Evolutionary conservation across 1,284 basidiomycete species (phyloP), one percentile per base, ranked within the genome.

Genomic region (Coriolopsis trogii): DNA sequence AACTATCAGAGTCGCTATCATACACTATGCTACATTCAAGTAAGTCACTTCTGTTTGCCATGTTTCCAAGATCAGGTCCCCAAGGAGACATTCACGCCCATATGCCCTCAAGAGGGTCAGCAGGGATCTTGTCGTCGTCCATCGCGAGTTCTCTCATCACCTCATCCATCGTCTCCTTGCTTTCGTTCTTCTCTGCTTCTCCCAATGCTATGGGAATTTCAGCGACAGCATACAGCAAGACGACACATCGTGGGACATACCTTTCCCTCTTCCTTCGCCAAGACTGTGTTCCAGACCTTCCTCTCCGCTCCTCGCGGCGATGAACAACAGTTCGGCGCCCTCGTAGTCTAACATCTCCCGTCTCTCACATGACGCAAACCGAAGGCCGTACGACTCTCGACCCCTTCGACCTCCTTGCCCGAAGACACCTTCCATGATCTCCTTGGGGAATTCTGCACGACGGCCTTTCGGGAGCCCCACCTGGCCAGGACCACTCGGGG

Each of bases 251-350:
- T 6, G 23, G 30, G 5, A 53, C 74, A 61, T 51, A 77, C 80
- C 78, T 69, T 74, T 63, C 13, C 81, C 73, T 61, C 82, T 63
- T 37, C 74, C 75, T 59, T 79, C 78, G 0, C 80, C 81, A 20
- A 85, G 62, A 50, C 76, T 80, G 31, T 67, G 58, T 46, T 80
- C 77, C 30, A 81, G 53, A 0, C 76, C 78, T 31, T 76, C 67
- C 36, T 77, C 73, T 0, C 76, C 79, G 6, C 69, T 73, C 55
- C 77, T 73, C 0, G 80, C 77, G n/a, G 79, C 79, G 53, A 87
- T 80, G 48, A 88, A 70, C 39, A 88, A 63, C 20, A 87, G 49
- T 59, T 88, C 79, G 0, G 79, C 75, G 0, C 84, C 80, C 46
- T 74, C 66, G 56, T 82, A 80, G 51, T 86, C 76, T 49, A 89